Percentiles rank a stretch among this genome's conserved stretches.
These are phyloP conservation scores for Coniochaeta sp. DNA, from an alignment of 2,329 filamentous ascomycete genomes.

Conservation along the genomic window DNA sequence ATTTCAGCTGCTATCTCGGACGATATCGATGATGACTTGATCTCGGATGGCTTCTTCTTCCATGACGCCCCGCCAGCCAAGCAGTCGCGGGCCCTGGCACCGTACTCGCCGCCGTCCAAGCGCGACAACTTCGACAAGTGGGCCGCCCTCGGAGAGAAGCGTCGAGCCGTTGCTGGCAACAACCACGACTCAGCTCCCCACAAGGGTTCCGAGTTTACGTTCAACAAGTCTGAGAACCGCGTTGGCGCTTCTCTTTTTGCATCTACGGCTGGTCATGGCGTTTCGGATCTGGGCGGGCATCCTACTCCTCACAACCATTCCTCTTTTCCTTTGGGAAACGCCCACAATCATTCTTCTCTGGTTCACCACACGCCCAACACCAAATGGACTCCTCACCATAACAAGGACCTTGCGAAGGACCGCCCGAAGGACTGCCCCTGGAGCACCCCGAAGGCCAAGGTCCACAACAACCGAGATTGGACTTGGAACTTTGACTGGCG, in stretches of 20 bases:
- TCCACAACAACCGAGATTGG: slow-evolving; percentile 38
- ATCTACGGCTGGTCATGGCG: slow-evolving; percentile 30
- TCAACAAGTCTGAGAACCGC: slow-evolving; percentile 41
- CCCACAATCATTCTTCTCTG: slow-evolving; percentile 13
- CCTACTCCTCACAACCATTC: slow-evolving; percentile 14
- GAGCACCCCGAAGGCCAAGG: slow-evolving; percentile 34
- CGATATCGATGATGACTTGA: slow-evolving; percentile 56
- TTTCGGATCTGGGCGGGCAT: slow-evolving; percentile 36
- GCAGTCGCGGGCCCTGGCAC: slow-evolving; percentile 13
- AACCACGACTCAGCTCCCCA: slow-evolving; percentile 38
- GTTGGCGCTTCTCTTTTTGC: slow-evolving; percentile 19
- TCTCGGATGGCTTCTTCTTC: slow-evolving; percentile 66
- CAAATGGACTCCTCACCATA: slow-evolving; percentile 20
- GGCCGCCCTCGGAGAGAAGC: slow-evolving; percentile 77
- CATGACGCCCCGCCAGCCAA: slow-evolving; percentile 49
- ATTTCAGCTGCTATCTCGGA: slow-evolving; percentile 27
- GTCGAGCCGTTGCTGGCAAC: slow-evolving; percentile 49
- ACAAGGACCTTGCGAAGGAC: slow-evolving; percentile 31
- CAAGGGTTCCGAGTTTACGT: slow-evolving; percentile 36
- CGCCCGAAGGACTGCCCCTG: slow-evolving; percentile 46
- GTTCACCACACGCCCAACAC: slow-evolving; percentile 8
- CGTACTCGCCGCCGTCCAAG: slow-evolving; percentile 61
- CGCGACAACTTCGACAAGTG: slow-evolving; percentile 69
- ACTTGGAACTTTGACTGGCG: slow-evolving; percentile 44
- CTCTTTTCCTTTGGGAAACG: slow-evolving; percentile 8